These are phyloP conservation scores for Nicotiana obtusifolia DNA, from an alignment of 257 asterid species.

Conservation along the genomic window DNA sequence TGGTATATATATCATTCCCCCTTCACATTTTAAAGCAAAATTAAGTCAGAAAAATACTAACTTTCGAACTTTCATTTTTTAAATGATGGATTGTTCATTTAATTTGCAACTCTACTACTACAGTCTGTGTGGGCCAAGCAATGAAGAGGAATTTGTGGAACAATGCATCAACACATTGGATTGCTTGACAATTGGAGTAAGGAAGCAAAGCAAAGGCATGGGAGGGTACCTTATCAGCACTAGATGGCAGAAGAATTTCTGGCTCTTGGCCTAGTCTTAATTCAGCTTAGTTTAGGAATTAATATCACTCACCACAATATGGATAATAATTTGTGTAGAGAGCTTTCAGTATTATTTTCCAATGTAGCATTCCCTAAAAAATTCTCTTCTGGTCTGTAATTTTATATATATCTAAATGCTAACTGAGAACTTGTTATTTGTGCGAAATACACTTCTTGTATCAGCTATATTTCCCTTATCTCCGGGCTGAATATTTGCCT, in stretches of 20 bases:
- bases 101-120: background rate
- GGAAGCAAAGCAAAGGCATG: slow-evolving; percentile 70
- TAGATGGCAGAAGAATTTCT: slow-evolving; percentile 91
- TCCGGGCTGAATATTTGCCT: background rate
- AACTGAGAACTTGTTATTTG: background rate
- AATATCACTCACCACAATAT: background rate
- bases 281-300: slow-evolving; percentile 19
- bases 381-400: background rate
- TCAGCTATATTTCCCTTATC: background rate
- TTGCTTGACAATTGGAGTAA: slow-evolving; percentile 85
- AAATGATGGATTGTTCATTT: background rate
- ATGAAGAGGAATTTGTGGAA: slow-evolving; percentile 65
- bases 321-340: slow-evolving; percentile 13
- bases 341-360: slow-evolving; percentile 4
- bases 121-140: slow-evolving; percentile 55
- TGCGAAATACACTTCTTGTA: background rate
- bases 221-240: slow-evolving; percentile 93
- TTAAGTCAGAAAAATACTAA: too few relatives aligned
- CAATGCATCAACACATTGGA: slow-evolving; percentile 62
- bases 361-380: background rate
- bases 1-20: slow-evolving; percentile 26
- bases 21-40: background rate
- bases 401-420: slow-evolving; percentile 2
- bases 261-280: slow-evolving; percentile 67
- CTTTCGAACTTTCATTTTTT: background rate